These are phyloP conservation scores for Barnettozyma populi DNA, from an alignment of 805 yeast genomes.

Conservation along the genomic window DNA sequence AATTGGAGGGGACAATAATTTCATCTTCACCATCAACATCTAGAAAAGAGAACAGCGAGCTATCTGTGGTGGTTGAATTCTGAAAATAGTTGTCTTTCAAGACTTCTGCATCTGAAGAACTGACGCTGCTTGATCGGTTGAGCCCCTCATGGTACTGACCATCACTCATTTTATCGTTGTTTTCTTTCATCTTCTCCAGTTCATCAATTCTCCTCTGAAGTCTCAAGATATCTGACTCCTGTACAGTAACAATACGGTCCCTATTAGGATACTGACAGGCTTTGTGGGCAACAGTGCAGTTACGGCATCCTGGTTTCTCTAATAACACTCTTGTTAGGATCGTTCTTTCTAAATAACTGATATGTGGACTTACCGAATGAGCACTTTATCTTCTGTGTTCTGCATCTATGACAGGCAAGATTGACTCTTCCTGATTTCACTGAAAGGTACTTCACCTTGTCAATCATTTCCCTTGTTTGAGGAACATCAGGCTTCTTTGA, in stretches of 20 bases:
- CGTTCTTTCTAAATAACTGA: background rate
- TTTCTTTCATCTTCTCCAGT: slow-evolving; percentile 8
- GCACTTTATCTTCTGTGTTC: slow-evolving; percentile 22
- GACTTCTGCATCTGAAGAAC: slow-evolving; percentile 10
- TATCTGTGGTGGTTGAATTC: slow-evolving; percentile 19
- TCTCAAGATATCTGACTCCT: slow-evolving; percentile 20
- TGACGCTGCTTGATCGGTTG: background rate
- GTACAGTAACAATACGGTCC: slow-evolving; percentile 19
- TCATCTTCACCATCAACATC: slow-evolving; percentile 22
- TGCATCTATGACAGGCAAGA: slow-evolving; percentile 20
- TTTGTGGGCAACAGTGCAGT: slow-evolving; percentile 13
- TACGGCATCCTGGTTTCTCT: slow-evolving; percentile 19
- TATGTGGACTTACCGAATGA: slow-evolving; percentile 17
- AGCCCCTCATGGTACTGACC: background rate
- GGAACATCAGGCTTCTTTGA: no score
- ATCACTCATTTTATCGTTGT: no score
- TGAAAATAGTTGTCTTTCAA: slow-evolving; percentile 19
- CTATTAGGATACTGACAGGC: slow-evolving; percentile 18
- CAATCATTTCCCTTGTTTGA: background rate
- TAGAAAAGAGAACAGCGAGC: slow-evolving; percentile 21
- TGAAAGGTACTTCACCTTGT: slow-evolving; percentile 13
- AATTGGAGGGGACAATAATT: slow-evolving; percentile 8
- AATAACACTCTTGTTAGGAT: background rate
- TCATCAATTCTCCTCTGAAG: slow-evolving; percentile 14
- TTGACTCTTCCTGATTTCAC: slow-evolving; percentile 20